Base-by-base conservation (phyloP, 1,284 basidiomycete species). In the Vanrija sp. region DNA sequence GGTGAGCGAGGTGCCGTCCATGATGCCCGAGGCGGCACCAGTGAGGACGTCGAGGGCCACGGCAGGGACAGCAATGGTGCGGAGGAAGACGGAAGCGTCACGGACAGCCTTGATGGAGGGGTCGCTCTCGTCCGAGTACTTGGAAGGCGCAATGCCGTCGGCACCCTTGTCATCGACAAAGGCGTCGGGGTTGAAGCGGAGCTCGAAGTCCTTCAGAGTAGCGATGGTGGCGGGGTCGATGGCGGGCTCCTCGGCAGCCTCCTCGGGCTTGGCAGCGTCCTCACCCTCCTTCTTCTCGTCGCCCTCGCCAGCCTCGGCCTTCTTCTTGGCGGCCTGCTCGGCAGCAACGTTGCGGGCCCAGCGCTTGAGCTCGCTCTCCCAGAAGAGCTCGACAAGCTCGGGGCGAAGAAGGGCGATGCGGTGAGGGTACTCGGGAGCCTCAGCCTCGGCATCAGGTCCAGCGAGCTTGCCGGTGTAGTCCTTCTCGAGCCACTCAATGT, bases 161-260 rank as follows among this genome's bases (percentile, higher is more conserved):
- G 47, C 51, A 16, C 51, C 57, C n/a, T 46, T 38, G 41, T 50
- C 51, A 59, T 79, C 78, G 53, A 81, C 80, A 56, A 82, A 83
- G 15, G 81, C 82, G 63, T 83, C 82, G 4, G 81, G 78, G 72
- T 83, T 82, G 77, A 81, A 81, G 47, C 72, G 64, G 31, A 83
- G 73, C 57, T 77, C 71, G 66, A 82, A 82, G 62, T 66, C 73
- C 63, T 69, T 70, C 53, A 73, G 60, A 25, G 56, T 60, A 12
- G 59, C 46, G 36, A 66, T 60, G 31, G 59, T 49, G 12, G 51
- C 54, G 12, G 64, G 56, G 52, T 61, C 60, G 35, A 54, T 51
- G 25, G 25, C 50, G 6, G 50, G 37, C 41, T 63, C 60, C 23
- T 56, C 41, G 52, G 57, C 52, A 20, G 23, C 48, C 46, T 50